A percentile compares a stretch with the other conserved stretches of the same genome.
phyloP scores from a whole-genome alignment of 257 asterid species.

The Solanum acaule region DNA sequence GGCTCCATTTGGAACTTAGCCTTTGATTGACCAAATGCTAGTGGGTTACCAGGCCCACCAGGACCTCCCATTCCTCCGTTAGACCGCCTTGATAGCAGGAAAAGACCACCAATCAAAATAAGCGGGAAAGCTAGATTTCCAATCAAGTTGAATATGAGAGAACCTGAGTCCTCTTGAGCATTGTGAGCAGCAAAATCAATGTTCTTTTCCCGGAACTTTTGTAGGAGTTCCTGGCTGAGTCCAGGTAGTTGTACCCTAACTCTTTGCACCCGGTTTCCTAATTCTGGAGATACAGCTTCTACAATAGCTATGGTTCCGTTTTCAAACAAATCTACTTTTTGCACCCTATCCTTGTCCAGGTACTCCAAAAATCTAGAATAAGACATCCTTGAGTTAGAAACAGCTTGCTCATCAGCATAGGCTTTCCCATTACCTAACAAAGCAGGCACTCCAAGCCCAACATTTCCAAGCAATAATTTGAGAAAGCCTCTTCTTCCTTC shows the following conservation, averaged over 20 bases:
- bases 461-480: slow-evolving; percentile 64
- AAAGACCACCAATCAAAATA: slow-evolving; percentile 85
- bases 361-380: slow-evolving; percentile 95
- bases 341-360: slow-evolving; percentile 80
- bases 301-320: slow-evolving; percentile 94
- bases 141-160: slow-evolving; percentile 67
- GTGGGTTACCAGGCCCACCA: slow-evolving; percentile 92
- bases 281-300: slow-evolving; percentile 86
- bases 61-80: slow-evolving; percentile 99
- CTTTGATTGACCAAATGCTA: slow-evolving; percentile 75
- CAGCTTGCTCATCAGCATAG: slow-evolving; percentile 83
- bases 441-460: slow-evolving; percentile 54
- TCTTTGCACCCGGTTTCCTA: slow-evolving; percentile 83
- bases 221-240: slow-evolving; percentile 95
- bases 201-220: slow-evolving; percentile 84
- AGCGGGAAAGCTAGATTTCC: slow-evolving; percentile 89
- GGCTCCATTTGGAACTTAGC: slow-evolving; percentile 99
- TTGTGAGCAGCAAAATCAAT: slow-evolving; percentile 94
- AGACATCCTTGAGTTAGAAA: slow-evolving; percentile 92
- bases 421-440: slow-evolving; percentile 58
- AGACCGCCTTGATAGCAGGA: slow-evolving; percentile 86
- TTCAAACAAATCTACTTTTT: slow-evolving; percentile 77
- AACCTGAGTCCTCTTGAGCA: slow-evolving; percentile 92
- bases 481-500: slow-evolving; percentile 75
- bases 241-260: slow-evolving; percentile 97